A percentile compares a stretch with the other conserved stretches of the same genome.
phyloP scores from a whole-genome alignment of 805 yeast species.

The Teunomyces tritomae region DNA sequence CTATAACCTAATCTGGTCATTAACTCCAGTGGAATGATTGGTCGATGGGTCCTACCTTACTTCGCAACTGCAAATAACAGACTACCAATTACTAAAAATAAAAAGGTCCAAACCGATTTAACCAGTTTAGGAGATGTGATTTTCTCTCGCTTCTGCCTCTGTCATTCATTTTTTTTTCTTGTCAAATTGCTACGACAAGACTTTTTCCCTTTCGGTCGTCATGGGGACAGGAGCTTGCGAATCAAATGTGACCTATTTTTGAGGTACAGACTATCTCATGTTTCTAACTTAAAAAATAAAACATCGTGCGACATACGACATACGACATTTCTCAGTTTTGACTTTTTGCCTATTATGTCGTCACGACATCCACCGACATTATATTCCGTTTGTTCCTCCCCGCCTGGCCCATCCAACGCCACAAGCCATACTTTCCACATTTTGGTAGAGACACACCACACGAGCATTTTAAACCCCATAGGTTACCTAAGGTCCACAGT shows the following conservation, averaged over 20 bases:
- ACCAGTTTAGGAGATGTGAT: not conserved
- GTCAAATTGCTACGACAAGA: not conserved
- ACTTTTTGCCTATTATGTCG: no score
- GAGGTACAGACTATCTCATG: no score
- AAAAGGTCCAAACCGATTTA: not conserved
- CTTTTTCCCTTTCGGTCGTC: no score
- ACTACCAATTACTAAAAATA: not conserved
- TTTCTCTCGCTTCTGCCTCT: not conserved
- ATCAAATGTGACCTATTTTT: no score
- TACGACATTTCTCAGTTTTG: no score
- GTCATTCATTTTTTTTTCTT: not conserved
- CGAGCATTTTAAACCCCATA: not conserved
- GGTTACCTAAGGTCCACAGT: not conserved
- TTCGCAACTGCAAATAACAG: not conserved
- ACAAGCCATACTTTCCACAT: not conserved
- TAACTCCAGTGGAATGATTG: not conserved
- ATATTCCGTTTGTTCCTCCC: not conserved
- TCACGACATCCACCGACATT: not conserved
- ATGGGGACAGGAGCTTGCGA: no score
- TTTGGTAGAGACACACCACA: not conserved
- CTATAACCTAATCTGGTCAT: not conserved
- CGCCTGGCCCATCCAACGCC: not conserved
- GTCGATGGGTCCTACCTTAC: not conserved
- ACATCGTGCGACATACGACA: no score
- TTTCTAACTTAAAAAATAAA: no score